Conservation (phyloP, 2,329 filamentous ascomycete species). For the Fusarium sp. region DNA sequence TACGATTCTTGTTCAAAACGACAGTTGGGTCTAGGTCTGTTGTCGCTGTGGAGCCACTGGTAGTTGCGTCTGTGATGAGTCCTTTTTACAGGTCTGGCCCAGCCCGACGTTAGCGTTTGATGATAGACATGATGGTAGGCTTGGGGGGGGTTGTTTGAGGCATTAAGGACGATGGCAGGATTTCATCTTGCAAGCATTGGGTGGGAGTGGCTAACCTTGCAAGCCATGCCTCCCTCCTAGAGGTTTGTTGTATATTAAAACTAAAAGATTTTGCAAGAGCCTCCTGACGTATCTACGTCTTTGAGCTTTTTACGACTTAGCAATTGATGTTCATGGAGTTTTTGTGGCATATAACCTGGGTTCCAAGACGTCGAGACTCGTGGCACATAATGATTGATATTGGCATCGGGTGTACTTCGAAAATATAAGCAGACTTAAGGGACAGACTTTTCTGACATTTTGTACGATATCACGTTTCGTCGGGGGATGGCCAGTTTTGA, state of each 20-base stretch:
- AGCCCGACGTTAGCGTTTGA: neutral
- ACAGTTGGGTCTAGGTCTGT: constrained; percentile 21
- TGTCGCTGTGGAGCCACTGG: constrained; percentile 22
- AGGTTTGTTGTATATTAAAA: constrained; percentile 38
- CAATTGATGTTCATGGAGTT: constrained; percentile 30
- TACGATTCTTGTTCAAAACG: constrained; percentile 31
- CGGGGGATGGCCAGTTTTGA: neutral
- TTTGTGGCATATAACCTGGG: neutral
- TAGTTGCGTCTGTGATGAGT: neutral
- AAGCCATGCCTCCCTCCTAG: constrained; percentile 14
- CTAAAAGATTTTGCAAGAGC: constrained; percentile 22
- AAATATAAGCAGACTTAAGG: neutral
- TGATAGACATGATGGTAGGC: constrained; percentile 10
- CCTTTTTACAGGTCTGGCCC: neutral
- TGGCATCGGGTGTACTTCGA: no score
- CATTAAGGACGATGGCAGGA: constrained; percentile 19
- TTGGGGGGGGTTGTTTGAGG: constrained; percentile 12
- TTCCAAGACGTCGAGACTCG: neutral
- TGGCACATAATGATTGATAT: no score
- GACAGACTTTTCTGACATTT: neutral
- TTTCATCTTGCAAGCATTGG: neutral
- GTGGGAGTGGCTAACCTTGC: constrained; percentile 2
- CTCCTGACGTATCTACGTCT: constrained; percentile 10
- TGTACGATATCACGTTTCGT: neutral
- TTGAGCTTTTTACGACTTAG: constrained; percentile 26